Evolutionary conservation across 2,329 filamentous ascomycete genomes (phyloP).

Genomic region (Neofusicoccum parvum): DNA sequence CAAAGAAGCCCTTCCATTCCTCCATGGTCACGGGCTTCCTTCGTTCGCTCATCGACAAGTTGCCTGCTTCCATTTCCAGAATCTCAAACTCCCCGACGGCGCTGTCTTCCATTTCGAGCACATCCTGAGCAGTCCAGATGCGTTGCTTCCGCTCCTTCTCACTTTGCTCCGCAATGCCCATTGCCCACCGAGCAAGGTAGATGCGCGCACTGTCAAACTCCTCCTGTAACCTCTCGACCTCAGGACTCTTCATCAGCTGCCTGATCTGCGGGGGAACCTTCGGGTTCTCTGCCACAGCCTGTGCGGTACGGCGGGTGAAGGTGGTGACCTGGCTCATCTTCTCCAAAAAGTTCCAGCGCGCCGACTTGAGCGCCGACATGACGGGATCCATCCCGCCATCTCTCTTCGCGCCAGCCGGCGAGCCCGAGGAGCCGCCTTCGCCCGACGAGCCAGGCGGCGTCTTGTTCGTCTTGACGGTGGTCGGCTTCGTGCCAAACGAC

Average conservation of each 20-base stretch:
- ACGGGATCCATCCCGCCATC: constrained; percentile 89
- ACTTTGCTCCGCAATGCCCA: constrained; percentile 97
- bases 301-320: constrained; percentile 87
- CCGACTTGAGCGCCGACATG: constrained; percentile 90
- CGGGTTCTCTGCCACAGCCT: constrained; percentile 88
- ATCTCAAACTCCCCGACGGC: constrained; percentile 96
- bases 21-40: constrained; percentile 75
- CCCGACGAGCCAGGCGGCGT: constrained; percentile 26
- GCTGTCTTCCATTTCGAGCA: constrained; percentile 90
- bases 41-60: constrained; percentile 73
- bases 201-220: constrained; percentile 96
- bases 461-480: constrained; percentile 40
- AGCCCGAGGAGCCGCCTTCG: constrained; percentile 29
- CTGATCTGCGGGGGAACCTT: constrained; percentile 86
- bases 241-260: constrained; percentile 82
- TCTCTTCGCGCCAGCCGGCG: constrained; percentile 25
- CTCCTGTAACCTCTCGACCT: constrained; percentile 92
- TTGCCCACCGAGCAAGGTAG: constrained; percentile 95
- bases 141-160: constrained; percentile 82
- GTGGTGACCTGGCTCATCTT: constrained; percentile 97
- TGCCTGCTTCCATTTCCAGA: constrained; percentile 74
- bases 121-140: constrained; percentile 91
- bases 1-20: constrained; percentile 93
- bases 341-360: constrained; percentile 94
- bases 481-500: constrained; percentile 71